phyloP scores from a whole-genome alignment of 129 eudicot species.

The Pseudognaphalium luteoalbum region DNA sequence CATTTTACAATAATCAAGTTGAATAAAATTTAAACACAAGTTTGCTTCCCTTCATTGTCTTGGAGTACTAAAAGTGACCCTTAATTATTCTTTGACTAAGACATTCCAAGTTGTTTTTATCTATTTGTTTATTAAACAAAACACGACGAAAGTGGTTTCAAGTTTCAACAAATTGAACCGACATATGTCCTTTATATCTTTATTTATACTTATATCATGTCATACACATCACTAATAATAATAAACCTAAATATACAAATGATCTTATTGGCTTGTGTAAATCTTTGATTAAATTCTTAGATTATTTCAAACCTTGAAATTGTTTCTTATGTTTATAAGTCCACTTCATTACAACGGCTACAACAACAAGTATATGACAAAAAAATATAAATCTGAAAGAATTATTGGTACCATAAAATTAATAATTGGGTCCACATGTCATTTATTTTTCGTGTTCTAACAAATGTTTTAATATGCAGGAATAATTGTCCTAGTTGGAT shows the following conservation, averaged over 20 bases:
- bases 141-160: conserved; percentile 20
- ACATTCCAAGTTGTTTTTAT: conserved; percentile 16
- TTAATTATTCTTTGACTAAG: conserved; percentile 31
- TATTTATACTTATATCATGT: too few species aligned
- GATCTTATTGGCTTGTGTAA: neutral
- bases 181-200: neutral
- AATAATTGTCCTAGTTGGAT: conserved; percentile 19
- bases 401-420: conserved; percentile 3
- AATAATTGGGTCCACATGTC: conserved; percentile 12
- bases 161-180: conserved; percentile 12
- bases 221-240: too few species aligned
- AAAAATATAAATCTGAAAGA: conserved; percentile 4
- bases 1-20: neutral
- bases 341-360: neutral
- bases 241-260: neutral
- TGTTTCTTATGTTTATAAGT: neutral
- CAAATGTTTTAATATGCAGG: neutral
- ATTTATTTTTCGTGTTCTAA: neutral
- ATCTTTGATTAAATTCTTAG: neutral
- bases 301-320: neutral
- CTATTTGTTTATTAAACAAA: conserved; percentile 10
- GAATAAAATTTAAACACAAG: neutral
- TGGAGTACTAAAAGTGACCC: conserved; percentile 16
- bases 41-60: neutral
- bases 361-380: conserved; percentile 2